Base-by-base conservation (phyloP, 148 eudicot species). In the Vaccinium corymbosum region DNA sequence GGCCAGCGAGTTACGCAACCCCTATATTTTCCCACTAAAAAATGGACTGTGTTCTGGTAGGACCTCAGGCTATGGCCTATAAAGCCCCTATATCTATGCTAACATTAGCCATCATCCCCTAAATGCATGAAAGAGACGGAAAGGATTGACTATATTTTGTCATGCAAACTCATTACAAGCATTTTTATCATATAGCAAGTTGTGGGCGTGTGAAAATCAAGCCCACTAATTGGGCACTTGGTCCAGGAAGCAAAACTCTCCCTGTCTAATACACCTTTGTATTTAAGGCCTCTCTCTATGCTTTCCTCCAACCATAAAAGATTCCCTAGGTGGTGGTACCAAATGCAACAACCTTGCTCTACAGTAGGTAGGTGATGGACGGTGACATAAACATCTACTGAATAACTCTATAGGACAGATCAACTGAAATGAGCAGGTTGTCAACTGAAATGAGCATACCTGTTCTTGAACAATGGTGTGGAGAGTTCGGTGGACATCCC, bases 381-480 rank as follows among this genome's bases (percentile, higher is more conserved):
- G 6, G 61, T 7, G 61, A 49, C 48, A 14, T 22, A 16, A 48
- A 66, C 56, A 46, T 78, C 22, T n/a, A 27, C 14, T 27, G 17
- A 66, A 14, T 32, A 5, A 56, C 55, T 79, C 71, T 59, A 59
- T 4, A 38, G 46, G 59, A 48, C 51, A 48, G n/a, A 66, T 20
- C 22, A 81, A 49, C 51, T 17, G 3, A 77, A 25, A 77, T 51
- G 61, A 15, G 12, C n/a, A 38, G 46, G 46, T 42, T 42, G 49
- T 13, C 22, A 81, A 49, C 29, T 32, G 3, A 77, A 25, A 77
- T 25, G 61, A 15, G 14, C 13, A 38, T 90, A 97, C 98, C 99
- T 97, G 96, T 83, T 97, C 96, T 88, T 97, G 98, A 72, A 86
- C 90, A 83, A 97, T 93, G 48, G 97, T 92, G 93, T 95, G 98